These are phyloP conservation scores for Lasiodiplodia theobromae DNA, from an alignment of 2,329 filamentous ascomycete species.

Conservation along the genomic window DNA sequence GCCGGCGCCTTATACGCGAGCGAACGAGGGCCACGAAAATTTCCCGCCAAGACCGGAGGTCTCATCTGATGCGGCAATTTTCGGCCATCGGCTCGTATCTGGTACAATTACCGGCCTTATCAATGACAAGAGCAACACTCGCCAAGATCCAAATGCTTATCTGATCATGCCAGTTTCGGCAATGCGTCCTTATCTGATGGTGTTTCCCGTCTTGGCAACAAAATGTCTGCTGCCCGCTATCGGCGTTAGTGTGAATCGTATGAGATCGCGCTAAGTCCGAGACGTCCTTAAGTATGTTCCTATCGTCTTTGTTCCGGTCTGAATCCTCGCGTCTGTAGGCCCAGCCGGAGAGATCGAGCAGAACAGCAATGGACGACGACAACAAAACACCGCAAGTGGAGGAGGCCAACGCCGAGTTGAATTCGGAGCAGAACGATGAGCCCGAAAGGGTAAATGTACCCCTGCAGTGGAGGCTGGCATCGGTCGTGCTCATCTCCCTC, in stretches of 20 bases:
- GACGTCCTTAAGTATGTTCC: too few species aligned
- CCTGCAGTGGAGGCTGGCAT: slow-evolving; percentile 30
- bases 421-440: background rate
- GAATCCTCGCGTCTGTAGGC: too few species aligned
- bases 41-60: too few species aligned
- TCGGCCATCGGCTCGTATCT: too few species aligned
- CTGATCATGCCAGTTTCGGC: background rate
- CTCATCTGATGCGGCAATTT: too few species aligned
- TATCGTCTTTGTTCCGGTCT: too few species aligned
- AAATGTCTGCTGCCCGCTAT: background rate
- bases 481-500: slow-evolving; percentile 59
- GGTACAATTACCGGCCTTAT: too few species aligned
- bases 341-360: background rate
- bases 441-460: too few species aligned
- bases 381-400: background rate
- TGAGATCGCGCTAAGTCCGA: background rate
- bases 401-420: background rate
- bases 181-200: background rate
- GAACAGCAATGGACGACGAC: background rate
- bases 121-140: too few species aligned
- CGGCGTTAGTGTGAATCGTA: background rate
- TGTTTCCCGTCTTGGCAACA: background rate
- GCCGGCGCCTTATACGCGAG: too few species aligned
- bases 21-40: too few species aligned
- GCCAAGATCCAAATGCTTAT: too few species aligned